Evolutionary conservation across 164 flowering plant species (phyloP).

Genomic region (Umbellularia californica): DNA sequence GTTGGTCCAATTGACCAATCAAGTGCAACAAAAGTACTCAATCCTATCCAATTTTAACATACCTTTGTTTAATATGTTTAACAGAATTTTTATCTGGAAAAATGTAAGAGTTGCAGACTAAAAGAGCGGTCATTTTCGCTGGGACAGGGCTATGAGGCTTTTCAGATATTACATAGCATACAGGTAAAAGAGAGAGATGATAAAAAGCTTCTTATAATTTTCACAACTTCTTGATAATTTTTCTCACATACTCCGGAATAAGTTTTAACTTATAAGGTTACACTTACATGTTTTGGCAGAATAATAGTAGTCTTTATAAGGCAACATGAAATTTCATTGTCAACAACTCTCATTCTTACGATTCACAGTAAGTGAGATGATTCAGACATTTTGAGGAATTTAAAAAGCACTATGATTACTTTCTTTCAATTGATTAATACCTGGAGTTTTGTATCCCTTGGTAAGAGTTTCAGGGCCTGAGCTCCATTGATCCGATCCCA

Average conservation of each 20-base stretch:
- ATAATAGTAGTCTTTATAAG: background rate
- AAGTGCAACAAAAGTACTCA: too few species aligned
- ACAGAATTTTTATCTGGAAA: too few species aligned
- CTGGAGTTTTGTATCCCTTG: constrained; percentile 89
- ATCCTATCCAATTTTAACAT: too few species aligned
- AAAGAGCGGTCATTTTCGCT: too few species aligned
- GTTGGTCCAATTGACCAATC: too few species aligned
- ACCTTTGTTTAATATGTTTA: too few species aligned
- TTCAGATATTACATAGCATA: too few species aligned
- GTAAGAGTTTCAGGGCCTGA: constrained; percentile 88
- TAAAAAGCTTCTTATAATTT: background rate
- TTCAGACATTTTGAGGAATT: background rate
- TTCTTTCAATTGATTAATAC: constrained; percentile 29
- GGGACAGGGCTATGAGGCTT: too few species aligned
- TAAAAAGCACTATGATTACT: background rate
- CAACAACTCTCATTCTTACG: background rate
- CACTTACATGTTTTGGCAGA: background rate
- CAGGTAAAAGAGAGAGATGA: background rate
- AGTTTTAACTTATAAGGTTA: too few species aligned
- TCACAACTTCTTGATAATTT: background rate
- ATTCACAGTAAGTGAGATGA: background rate
- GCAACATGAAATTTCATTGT: background rate
- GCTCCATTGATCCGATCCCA: constrained; percentile 98
- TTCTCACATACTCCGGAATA: background rate
- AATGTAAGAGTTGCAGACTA: too few species aligned